These are phyloP conservation scores for Nannochloropsis salina DNA, from an alignment of 108 stramenopile genomes.

Conservation along the genomic window DNA sequence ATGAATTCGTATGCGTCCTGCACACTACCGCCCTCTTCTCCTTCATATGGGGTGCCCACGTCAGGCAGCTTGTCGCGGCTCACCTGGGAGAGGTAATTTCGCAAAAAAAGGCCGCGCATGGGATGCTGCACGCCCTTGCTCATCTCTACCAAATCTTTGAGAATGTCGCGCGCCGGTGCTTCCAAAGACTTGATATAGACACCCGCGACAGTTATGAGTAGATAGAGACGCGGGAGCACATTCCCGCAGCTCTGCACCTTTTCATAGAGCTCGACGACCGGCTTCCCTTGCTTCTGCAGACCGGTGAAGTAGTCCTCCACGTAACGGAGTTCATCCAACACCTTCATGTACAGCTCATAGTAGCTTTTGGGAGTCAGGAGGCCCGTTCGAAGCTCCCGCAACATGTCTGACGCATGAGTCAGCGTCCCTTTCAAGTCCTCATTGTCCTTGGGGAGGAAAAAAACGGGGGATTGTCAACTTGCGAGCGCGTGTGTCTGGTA, in stretches of 20 bases:
- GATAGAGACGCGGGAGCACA: slow-evolving; percentile 90
- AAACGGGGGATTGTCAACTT: neutral
- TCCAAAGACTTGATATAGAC: slow-evolving; percentile 82
- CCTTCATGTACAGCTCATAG: slow-evolving; percentile 94
- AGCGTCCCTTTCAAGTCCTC: slow-evolving; percentile 41
- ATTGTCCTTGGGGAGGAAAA: slow-evolving; percentile 24
- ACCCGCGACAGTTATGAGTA: slow-evolving; percentile 88
- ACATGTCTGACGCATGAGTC: slow-evolving; percentile 60
- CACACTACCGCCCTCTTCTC: slow-evolving; percentile 55
- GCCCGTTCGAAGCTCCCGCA: slow-evolving; percentile 76
- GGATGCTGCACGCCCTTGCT: slow-evolving; percentile 98
- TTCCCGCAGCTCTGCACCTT: slow-evolving; percentile 79
- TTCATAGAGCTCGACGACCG: slow-evolving; percentile 81
- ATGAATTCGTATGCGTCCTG: slow-evolving; percentile 87
- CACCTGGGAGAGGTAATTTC: slow-evolving; percentile 84
- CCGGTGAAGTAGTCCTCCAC: slow-evolving; percentile 83
- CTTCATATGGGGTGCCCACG: slow-evolving; percentile 59
- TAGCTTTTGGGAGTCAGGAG: slow-evolving; percentile 87
- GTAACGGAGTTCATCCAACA: slow-evolving; percentile 81
- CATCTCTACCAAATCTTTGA: slow-evolving; percentile 88
- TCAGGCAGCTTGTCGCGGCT: slow-evolving; percentile 84
- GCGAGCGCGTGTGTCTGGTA: neutral
- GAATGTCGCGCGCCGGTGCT: slow-evolving; percentile 66
- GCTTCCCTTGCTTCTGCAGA: slow-evolving; percentile 57
- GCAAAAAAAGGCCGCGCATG: slow-evolving; percentile 92